These are phyloP conservation scores for Huiozyma sinensis DNA, from an alignment of 805 yeast genomes.

Conservation along the genomic window DNA sequence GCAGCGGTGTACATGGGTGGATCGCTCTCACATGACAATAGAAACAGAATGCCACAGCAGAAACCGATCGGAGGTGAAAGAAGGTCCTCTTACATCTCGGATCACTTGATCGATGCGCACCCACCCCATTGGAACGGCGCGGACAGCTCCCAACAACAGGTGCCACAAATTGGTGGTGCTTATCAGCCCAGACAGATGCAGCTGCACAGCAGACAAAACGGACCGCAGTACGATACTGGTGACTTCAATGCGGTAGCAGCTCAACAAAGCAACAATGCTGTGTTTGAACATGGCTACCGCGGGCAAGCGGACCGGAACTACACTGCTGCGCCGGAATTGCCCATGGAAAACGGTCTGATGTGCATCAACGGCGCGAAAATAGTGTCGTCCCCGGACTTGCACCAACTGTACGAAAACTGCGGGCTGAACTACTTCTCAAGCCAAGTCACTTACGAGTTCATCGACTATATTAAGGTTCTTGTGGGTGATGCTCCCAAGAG, in stretches of 20 bases:
- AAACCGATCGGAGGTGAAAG: constrained; percentile 23
- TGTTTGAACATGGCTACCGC: too few relatives aligned
- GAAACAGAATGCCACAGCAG: background rate
- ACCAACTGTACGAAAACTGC: constrained; percentile 34
- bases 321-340: background rate
- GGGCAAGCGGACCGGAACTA: too few relatives aligned
- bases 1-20: background rate
- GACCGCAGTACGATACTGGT: too few relatives aligned
- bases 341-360: constrained; percentile 41
- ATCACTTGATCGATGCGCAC: constrained; percentile 27
- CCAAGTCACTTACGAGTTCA: constrained; percentile 30
- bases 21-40: background rate
- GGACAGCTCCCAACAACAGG: too few relatives aligned
- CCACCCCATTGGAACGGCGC: background rate
- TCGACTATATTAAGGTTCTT: constrained; percentile 26
- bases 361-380: constrained; percentile 45
- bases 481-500: constrained; percentile 4
- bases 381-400: constrained; percentile 48
- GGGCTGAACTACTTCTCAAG: constrained; percentile 50
- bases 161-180: too few relatives aligned
- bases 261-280: too few relatives aligned
- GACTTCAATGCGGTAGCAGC: too few relatives aligned
- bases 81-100: constrained; percentile 67
- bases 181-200: too few relatives aligned
- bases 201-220: too few relatives aligned